These are phyloP conservation scores for Umbelopsis isabellina DNA, from an alignment of 192 early-diverging fungal genomes.

Conservation along the genomic window DNA sequence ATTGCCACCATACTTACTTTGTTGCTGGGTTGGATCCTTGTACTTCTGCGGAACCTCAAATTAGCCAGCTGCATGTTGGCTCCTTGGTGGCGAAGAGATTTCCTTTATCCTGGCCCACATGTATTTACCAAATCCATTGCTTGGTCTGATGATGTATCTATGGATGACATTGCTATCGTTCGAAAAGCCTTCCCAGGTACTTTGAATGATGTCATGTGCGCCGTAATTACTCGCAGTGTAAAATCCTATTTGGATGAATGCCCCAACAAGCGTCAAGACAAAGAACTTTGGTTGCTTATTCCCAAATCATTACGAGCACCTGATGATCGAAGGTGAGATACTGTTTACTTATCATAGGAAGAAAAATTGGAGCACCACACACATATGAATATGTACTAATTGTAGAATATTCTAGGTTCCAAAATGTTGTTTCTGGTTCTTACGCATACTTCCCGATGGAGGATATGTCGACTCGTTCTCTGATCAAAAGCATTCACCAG, in stretches of 20 bases:
- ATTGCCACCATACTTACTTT: constrained; percentile 1
- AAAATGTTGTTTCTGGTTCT: constrained; percentile 32
- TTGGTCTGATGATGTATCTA: constrained; percentile 34
- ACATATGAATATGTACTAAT: constrained; percentile 12
- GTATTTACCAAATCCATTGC: constrained; percentile 32
- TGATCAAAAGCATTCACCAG: constrained; percentile 27
- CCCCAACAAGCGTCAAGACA: constrained; percentile 17
- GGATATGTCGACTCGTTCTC: constrained; percentile 22
- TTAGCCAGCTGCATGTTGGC: neutral
- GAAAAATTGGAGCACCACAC: neutral
- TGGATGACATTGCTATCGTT: constrained; percentile 28
- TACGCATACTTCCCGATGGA: constrained; percentile 38
- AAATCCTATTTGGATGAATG: constrained; percentile 28
- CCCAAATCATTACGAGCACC: constrained; percentile 34
- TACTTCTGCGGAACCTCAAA: neutral
- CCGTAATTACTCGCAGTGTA: constrained; percentile 25
- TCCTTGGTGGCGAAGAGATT: constrained; percentile 8
- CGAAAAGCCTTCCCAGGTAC: constrained; percentile 36
- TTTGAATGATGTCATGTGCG: constrained; percentile 43
- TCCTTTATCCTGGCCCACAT: constrained; percentile 32
- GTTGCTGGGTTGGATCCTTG: constrained; percentile 8
- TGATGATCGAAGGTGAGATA: constrained; percentile 32
- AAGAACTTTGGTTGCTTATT: constrained; percentile 31
- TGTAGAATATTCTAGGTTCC: constrained; percentile 19
- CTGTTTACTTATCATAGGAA: neutral